A percentile compares a stretch with the other conserved stretches of the same genome.
Conservation (phyloP, 2,329 filamentous ascomycete genomes). For the Trichoderma afroharzianum region DNA sequence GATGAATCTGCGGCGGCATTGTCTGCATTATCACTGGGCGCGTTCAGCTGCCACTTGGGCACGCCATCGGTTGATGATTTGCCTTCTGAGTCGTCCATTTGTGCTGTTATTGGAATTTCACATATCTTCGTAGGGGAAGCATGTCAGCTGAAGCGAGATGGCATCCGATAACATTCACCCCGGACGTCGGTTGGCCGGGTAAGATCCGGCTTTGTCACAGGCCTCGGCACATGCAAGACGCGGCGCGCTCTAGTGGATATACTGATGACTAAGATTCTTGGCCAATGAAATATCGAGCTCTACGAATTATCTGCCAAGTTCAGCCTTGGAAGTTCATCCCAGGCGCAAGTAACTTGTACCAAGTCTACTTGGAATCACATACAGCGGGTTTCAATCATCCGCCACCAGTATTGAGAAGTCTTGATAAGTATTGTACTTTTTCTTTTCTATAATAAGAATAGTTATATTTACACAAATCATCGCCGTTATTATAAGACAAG, state of each 20-base stretch:
- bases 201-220: slow-evolving; percentile 18
- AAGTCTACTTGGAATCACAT: background rate
- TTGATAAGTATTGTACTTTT: too few species aligned
- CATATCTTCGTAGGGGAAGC: background rate
- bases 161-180: background rate
- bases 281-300: background rate
- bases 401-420: too few species aligned
- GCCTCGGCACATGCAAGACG: slow-evolving; percentile 17
- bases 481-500: background rate
- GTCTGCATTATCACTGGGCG: slow-evolving; percentile 16
- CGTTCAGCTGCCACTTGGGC: slow-evolving; percentile 32
- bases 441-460: too few species aligned
- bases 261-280: background rate
- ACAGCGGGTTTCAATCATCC: background rate
- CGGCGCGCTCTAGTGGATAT: background rate
- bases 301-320: background rate
- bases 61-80: slow-evolving; percentile 25
- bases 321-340: background rate
- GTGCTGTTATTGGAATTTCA: background rate
- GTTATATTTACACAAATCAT: background rate
- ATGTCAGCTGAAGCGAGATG: slow-evolving; percentile 5
- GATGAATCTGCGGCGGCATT: slow-evolving; percentile 13
- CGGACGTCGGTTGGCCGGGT: slow-evolving; percentile 14
- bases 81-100: slow-evolving; percentile 35
- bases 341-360: background rate